Conservation (phyloP, 768 basidiomycete genomes). For the Boletus sensibilis region DNA sequence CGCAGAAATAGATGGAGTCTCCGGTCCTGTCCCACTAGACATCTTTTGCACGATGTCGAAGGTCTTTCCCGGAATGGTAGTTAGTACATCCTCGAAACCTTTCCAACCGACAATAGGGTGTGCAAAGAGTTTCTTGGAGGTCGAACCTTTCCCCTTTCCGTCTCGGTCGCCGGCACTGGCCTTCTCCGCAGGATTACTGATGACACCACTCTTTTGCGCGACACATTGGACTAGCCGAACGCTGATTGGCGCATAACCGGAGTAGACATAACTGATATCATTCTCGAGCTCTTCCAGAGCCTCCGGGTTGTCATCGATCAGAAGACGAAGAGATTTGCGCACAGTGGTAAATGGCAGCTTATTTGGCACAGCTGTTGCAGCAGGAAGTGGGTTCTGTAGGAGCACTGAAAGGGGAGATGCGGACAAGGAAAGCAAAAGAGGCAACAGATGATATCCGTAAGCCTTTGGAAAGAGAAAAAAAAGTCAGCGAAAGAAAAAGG, state of each 20-base stretch:
- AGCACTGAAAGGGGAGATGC: constrained; percentile 67
- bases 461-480: constrained; percentile 42
- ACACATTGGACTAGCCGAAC: constrained; percentile 90
- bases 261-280: constrained; percentile 95
- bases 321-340: constrained; percentile 83
- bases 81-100: constrained; percentile 90
- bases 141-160: constrained; percentile 38
- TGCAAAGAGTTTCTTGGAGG: constrained; percentile 64
- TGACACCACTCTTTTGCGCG: constrained; percentile 85
- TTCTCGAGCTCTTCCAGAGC: constrained; percentile 81
- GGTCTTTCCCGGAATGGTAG: constrained; percentile 78
- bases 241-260: constrained; percentile 93
- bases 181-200: constrained; percentile 73
- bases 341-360: constrained; percentile 74
- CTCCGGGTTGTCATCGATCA: constrained; percentile 85
- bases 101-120: constrained; percentile 97
- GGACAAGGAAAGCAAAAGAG: constrained; percentile 63
- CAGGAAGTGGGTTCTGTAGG: constrained; percentile 64
- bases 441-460: constrained; percentile 74
- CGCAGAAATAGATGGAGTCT: constrained; percentile 30
- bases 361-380: constrained; percentile 42
- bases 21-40: constrained; percentile 27
- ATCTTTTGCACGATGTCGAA: constrained; percentile 69
- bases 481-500: not conserved
- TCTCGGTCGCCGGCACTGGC: constrained; percentile 39